Conservation (phyloP, 768 basidiomycete genomes). For the Boletus vermiculosoides region DNA sequence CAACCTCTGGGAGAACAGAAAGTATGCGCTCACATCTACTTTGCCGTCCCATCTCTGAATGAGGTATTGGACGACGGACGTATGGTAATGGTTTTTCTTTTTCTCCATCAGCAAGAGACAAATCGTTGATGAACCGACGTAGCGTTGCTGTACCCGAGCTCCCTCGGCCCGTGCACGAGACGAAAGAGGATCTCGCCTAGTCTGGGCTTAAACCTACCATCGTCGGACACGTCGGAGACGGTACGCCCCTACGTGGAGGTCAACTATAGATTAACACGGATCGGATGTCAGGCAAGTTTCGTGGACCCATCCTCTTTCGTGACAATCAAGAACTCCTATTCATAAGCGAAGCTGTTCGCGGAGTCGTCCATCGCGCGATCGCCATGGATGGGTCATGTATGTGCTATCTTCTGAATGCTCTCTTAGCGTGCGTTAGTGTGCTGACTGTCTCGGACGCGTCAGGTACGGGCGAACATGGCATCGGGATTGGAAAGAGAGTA, state of each 20-base stretch:
- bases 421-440: neutral
- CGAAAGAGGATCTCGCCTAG: constrained; percentile 69
- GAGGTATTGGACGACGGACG: constrained; percentile 87
- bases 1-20: constrained; percentile 81
- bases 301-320: constrained; percentile 54
- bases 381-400: constrained; percentile 74
- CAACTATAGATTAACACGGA: neutral
- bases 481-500: constrained; percentile 88
- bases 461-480: constrained; percentile 88
- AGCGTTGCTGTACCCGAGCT: constrained; percentile 71
- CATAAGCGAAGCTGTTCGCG: constrained; percentile 61
- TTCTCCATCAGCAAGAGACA: neutral
- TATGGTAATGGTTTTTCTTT: constrained; percentile 54
- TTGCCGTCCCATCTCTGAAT: constrained; percentile 61
- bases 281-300: constrained; percentile 40
- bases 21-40: constrained; percentile 76
- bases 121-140: neutral
- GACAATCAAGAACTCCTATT: constrained; percentile 55
- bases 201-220: constrained; percentile 54
- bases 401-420: constrained; percentile 21
- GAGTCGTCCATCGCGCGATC: constrained; percentile 70
- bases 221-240: constrained; percentile 81
- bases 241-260: constrained; percentile 39
- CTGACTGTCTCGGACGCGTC: neutral
- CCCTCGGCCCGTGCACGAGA: constrained; percentile 71